Percentiles rank a stretch among this genome's conserved stretches.
These are phyloP conservation scores for Platanus orientalis DNA, from an alignment of 164 flowering plant species.

Conservation along the genomic window DNA sequence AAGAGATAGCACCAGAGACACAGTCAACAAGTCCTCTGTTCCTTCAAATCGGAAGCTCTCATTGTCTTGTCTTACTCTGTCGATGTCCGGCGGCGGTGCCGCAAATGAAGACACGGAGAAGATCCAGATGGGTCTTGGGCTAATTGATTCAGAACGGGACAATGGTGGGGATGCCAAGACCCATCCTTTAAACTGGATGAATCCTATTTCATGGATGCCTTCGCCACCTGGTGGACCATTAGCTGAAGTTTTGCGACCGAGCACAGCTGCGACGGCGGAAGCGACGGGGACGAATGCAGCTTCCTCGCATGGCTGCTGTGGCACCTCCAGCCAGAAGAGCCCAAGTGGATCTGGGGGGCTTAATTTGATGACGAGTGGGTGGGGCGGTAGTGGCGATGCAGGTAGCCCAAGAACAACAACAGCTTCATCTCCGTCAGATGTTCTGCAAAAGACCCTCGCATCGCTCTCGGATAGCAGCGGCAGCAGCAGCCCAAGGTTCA, in stretches of 20 bases:
- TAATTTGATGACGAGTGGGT: conserved; percentile 26
- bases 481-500: conserved; percentile 48
- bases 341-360: conserved; percentile 30
- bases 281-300: conserved; percentile 12
- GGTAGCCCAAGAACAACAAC: conserved; percentile 13
- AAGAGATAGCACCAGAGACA: conserved; percentile 11
- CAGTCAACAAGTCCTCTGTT: conserved; percentile 11
- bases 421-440: conserved; percentile 56
- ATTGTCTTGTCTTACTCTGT: conserved; percentile 44
- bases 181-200: conserved; percentile 44
- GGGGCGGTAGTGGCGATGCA: conserved; percentile 14
- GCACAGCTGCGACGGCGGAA: conserved; percentile 13
- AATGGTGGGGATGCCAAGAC: conserved; percentile 7
- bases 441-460: conserved; percentile 43
- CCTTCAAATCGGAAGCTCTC: conserved; percentile 26
- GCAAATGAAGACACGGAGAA: conserved; percentile 21
- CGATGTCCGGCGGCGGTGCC: conserved; percentile 43
- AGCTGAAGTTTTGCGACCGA: conserved; percentile 67
- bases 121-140: conserved; percentile 25
- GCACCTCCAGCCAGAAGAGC: conserved; percentile 14
- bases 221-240: conserved; percentile 76
- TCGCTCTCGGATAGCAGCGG: conserved; percentile 63
- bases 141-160: conserved; percentile 19
- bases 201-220: conserved; percentile 38
- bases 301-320: conserved; percentile 23